A percentile compares a stretch with the other conserved stretches of the same genome.
Conservation (phyloP, 371 early-diverging fungal genomes). For the Rhizopus delemar region DNA sequence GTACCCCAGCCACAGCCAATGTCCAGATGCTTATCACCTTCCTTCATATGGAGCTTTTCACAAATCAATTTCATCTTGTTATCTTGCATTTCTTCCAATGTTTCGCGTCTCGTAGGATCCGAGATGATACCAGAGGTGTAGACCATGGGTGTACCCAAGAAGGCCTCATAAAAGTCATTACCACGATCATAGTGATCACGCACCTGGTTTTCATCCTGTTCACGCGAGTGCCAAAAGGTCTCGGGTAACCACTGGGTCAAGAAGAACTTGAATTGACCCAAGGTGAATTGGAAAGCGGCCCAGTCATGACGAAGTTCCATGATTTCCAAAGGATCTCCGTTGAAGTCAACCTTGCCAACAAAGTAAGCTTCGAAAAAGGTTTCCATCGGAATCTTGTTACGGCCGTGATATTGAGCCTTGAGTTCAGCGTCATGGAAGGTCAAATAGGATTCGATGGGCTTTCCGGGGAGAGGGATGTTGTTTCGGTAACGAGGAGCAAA, state of each 20-base stretch:
- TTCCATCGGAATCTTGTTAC: slow-evolving; percentile 93
- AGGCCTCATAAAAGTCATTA: slow-evolving; percentile 94
- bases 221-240: slow-evolving; percentile 90
- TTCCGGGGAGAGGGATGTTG: slow-evolving; percentile 75
- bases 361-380: slow-evolving; percentile 95
- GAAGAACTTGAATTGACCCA: slow-evolving; percentile 89
- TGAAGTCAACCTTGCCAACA: slow-evolving; percentile 91
- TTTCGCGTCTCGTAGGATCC: slow-evolving; percentile 73
- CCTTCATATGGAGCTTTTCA: slow-evolving; percentile 83
- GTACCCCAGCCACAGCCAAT: slow-evolving; percentile 99
- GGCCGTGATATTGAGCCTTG: slow-evolving; percentile 67
- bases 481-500: slow-evolving; percentile 70
- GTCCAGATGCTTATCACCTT: slow-evolving; percentile 91
- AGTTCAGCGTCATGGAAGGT: slow-evolving; percentile 83
- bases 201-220: slow-evolving; percentile 95
- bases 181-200: slow-evolving; percentile 98
- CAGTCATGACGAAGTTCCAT: slow-evolving; percentile 94
- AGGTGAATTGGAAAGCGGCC: slow-evolving; percentile 85
- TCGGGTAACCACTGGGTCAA: slow-evolving; percentile 95
- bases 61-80: slow-evolving; percentile 92
- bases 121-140: slow-evolving; percentile 94
- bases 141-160: slow-evolving; percentile 92
- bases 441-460: slow-evolving; percentile 83
- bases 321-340: slow-evolving; percentile 82
- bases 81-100: slow-evolving; percentile 92